Percentiles rank a stretch among this genome's conserved stretches.
phyloP scores from a whole-genome alignment of 352 stramenopile species.

The Pythium aquatile region DNA sequence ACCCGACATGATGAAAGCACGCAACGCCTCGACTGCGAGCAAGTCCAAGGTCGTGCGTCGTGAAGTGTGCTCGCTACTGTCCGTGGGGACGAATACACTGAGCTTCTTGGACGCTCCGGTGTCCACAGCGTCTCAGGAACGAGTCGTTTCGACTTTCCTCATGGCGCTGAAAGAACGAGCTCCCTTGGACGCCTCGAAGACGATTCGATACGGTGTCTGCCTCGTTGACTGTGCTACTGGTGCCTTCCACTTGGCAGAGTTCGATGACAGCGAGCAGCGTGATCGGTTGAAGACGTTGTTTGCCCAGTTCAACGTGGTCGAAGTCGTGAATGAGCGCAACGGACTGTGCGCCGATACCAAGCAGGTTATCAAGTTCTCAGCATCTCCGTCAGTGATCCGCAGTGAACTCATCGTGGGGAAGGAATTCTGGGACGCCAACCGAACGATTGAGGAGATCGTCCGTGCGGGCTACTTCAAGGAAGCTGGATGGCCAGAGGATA shows the following conservation, averaged over 20 bases:
- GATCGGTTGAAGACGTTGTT: constrained; percentile 96
- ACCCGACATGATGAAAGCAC: constrained; percentile 94
- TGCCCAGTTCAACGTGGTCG: constrained; percentile 80
- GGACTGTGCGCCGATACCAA: constrained; percentile 66
- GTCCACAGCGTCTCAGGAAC: constrained; percentile 38
- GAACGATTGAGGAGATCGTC: constrained; percentile 91
- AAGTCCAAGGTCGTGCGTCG: constrained; percentile 90
- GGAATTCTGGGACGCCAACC: constrained; percentile 91
- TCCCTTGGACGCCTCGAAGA: constrained; percentile 54
- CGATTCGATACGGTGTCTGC: constrained; percentile 91
- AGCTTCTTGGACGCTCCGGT: constrained; percentile 92
- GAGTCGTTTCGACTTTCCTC: constrained; percentile 48
- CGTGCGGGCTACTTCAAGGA: constrained; percentile 87
- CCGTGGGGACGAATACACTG: constrained; percentile 93
- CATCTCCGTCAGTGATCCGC: constrained; percentile 53
- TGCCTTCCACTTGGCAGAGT: constrained; percentile 95
- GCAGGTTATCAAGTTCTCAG: constrained; percentile 69
- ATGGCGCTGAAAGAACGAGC: constrained; percentile 63
- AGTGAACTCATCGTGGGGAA: constrained; percentile 60
- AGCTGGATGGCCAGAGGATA: constrained; percentile 55
- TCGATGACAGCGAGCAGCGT: constrained; percentile 95
- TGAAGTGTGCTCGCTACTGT: constrained; percentile 97
- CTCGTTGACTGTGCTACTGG: constrained; percentile 94
- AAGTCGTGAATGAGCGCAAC: constrained; percentile 80
- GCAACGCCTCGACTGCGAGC: constrained; percentile 77